phyloP scores from a whole-genome alignment of 2,329 filamentous ascomycete genomes.

The Fusarium sp. region DNA sequence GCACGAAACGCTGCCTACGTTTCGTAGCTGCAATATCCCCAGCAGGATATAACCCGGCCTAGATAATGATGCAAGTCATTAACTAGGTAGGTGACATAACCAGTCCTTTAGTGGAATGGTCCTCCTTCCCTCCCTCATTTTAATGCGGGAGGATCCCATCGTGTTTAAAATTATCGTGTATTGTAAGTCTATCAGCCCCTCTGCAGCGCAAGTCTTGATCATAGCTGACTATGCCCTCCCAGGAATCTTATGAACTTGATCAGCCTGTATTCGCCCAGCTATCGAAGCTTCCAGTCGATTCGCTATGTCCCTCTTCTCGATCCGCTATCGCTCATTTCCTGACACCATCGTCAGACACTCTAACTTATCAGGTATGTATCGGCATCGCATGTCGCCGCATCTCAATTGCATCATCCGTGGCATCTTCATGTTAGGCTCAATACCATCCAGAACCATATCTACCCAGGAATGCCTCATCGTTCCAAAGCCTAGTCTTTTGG shows the following conservation, averaged over 20 bases:
- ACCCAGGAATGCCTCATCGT: accelerated
- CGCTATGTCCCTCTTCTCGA: not conserved
- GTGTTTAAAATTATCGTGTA: not conserved
- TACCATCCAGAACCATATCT: not conserved
- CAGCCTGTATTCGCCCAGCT: not conserved
- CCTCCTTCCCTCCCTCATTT: not conserved
- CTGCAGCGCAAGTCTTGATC: not conserved
- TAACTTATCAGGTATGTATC: too few relatives aligned
- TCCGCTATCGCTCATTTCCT: not conserved
- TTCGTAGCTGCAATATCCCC: not conserved
- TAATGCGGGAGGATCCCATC: not conserved
- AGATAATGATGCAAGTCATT: not conserved
- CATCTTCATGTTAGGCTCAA: not conserved
- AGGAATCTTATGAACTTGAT: not conserved
- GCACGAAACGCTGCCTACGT: not conserved
- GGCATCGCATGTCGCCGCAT: too few relatives aligned
- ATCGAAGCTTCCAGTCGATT: not conserved
- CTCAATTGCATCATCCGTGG: not conserved
- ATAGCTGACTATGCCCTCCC: not conserved
- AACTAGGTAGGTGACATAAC: not conserved
- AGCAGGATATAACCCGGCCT: not conserved
- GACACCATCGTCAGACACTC: too few relatives aligned
- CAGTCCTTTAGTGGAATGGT: not conserved
- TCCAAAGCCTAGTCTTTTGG: not conserved
- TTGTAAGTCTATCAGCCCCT: not conserved